Base-by-base conservation (phyloP, 768 basidiomycete genomes). In the Xerocomellus amylosporus region DNA sequence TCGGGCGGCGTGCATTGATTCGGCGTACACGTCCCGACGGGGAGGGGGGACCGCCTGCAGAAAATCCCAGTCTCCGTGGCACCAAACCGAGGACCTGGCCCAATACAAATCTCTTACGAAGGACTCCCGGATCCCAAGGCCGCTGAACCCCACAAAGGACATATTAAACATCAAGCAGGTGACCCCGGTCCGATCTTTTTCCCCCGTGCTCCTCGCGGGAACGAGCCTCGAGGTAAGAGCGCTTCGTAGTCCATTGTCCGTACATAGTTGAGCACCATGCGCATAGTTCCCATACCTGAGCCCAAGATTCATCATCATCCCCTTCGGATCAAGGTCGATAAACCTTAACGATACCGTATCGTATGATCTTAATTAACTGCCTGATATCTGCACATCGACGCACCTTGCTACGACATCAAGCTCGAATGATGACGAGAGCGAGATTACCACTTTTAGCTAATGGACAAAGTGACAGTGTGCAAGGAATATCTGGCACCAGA, bases 151-250 rank as follows among this genome's bases (percentile, higher is more conserved):
- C 46, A 10, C 51, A 44, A 43, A n/a, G 57, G 57, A 30, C 24
- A 44, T 58, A 51, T 58, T 46, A 46, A 57, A 45, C 10, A 17
- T 24, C n/a, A 36, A 42, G 33, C 40, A 19, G 51, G 34, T 54
- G 58, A 39, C 40, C n/a, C n/a, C 9, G 38, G 22, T 42, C 15
- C 26, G 20, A 37, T 22, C 4, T 49, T 28, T 37, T 15, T 43
- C 36, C 15, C 31, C 49, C 53, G 59, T 30, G 40, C 5, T 19
- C 41, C 19, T 37, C 53, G 58, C 44, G 37, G 37, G 41, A 47
- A 9, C 0, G 14, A 3, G 53, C 53, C 53, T 47, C 51, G 58
- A 59, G 58, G 51, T 49, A 34, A 17, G 26, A 14, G 26, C 14
- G 39, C 54, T 57, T 45, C 46, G 42, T 47, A 31, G 37, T 34